These are phyloP conservation scores for Colletotrichum incanum DNA, from an alignment of 2,329 filamentous ascomycete species.

Conservation along the genomic window DNA sequence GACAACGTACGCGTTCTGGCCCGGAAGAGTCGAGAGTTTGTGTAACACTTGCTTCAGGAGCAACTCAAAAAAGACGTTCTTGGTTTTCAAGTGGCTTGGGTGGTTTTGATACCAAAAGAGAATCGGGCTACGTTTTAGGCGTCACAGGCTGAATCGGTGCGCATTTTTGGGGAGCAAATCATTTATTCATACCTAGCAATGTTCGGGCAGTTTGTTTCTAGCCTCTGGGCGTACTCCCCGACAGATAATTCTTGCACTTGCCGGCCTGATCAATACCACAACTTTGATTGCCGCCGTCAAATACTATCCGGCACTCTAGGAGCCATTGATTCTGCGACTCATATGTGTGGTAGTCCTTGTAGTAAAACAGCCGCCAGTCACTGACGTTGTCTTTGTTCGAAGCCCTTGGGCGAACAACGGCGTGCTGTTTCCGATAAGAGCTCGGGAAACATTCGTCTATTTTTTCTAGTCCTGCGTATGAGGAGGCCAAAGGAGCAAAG, in stretches of 20 bases:
- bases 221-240: not conserved
- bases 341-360: not conserved
- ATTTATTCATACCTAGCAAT: slow-evolving; percentile 10
- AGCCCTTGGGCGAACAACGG: not conserved
- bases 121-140: slow-evolving; percentile 26
- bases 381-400: not conserved
- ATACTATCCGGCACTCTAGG: not conserved
- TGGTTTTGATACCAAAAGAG: slow-evolving; percentile 40
- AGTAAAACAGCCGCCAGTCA: no score
- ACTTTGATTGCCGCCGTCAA: not conserved
- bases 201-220: slow-evolving; percentile 2
- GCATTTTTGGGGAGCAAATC: slow-evolving; percentile 24
- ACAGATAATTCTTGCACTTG: slow-evolving; percentile 9
- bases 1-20: slow-evolving; percentile 79
- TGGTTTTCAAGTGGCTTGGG: slow-evolving; percentile 31
- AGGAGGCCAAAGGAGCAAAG: no score
- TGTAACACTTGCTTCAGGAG: slow-evolving; percentile 33
- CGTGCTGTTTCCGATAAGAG: no score
- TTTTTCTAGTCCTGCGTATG: no score
- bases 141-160: slow-evolving; percentile 30
- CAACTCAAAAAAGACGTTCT: not conserved
- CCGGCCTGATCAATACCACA: not conserved
- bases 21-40: slow-evolving; percentile 57
- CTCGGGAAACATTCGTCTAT: no score
- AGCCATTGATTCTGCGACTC: no score